Evolutionary conservation across 169 alveolate genomes (phyloP).

Genomic region (Cryptosporidium sp.): DNA sequence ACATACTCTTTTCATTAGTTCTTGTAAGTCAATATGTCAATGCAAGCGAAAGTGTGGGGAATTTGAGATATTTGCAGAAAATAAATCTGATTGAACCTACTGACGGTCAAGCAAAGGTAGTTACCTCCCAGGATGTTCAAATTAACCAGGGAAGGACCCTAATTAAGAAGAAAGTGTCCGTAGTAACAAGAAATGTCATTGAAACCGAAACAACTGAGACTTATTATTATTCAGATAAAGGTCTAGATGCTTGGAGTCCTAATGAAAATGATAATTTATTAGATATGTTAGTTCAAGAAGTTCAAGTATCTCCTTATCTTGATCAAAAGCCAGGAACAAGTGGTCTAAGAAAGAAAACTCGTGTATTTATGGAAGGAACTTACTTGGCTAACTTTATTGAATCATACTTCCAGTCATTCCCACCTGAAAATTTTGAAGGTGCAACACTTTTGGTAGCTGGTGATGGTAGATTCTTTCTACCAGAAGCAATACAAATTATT

Average conservation of each 20-base stretch:
- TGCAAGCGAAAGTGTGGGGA: not conserved
- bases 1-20: no score
- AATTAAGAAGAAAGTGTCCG: not conserved
- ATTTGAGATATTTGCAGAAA: not conserved
- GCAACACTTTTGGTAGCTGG: conserved; percentile 89
- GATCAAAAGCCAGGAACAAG: conserved; percentile 92
- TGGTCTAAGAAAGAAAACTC: conserved; percentile 90
- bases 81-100: not conserved
- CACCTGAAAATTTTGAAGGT: conserved; percentile 84
- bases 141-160: not conserved
- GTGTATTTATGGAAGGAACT: conserved; percentile 83
- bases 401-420: conserved; percentile 84
- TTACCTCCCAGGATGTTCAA: no score
- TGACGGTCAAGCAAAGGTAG: not conserved
- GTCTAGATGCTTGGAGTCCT: not conserved
- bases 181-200: not conserved
- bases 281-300: not conserved
- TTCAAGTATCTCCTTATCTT: conserved; percentile 76
- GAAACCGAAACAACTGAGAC: not conserved
- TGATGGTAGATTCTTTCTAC: conserved; percentile 90
- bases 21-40: not conserved
- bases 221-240: not conserved
- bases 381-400: conserved; percentile 89
- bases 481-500: conserved; percentile 84
- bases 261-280: no score